Evolutionary conservation across 805 yeast species (phyloP), one percentile per base, ranked within the genome.

Genomic region (Cyberlindnera euphorbiae): DNA sequence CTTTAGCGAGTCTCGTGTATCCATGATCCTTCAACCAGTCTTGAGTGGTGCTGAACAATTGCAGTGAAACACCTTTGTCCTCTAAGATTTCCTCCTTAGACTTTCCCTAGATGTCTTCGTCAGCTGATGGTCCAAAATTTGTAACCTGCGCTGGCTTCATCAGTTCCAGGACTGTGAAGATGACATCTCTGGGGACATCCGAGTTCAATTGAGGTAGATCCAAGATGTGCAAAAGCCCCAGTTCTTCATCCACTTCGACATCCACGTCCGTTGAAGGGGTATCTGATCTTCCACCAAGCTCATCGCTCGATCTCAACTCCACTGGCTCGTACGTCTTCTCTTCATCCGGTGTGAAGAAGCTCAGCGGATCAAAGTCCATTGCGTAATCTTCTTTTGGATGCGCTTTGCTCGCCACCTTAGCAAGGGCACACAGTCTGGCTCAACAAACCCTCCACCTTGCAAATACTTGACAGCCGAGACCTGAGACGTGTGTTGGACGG

Each of bases 141-240:
- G 67, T 66, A 17, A 71, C 69, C 16, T 63, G 65, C 15, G 66
- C 67, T 0, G 75, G 77, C 5, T 70, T 55, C 26, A 82, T 55
- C 3, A 81, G 58, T 29, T 62, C 55, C 4, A 83, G 55, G 1
- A 79, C 48, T 2, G 69, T 55, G 3, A 60, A 13, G 1, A 82
- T 47, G 0, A 73, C 76, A 1, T 42, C 51, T 6, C 54, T 53
- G 1, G 84, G 75, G 0, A 85, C 80, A 14, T 57, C 52, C 9
- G 46, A 49, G 6, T 60, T 58, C n/a, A 73, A 44, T 4, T 56
- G 48, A 0, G 93, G 90, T 3, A 82, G 57, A 49, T 83, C 90
- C 5, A 79, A 60, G 0, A 71, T 50, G 39, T 77, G 80, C 1
- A 79, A 45, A 0, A 71, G 69, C 2, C 43, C 50, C 17, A 48